Base-by-base conservation (phyloP, 75 land plant species). In the Sequoia sempervirens region DNA sequence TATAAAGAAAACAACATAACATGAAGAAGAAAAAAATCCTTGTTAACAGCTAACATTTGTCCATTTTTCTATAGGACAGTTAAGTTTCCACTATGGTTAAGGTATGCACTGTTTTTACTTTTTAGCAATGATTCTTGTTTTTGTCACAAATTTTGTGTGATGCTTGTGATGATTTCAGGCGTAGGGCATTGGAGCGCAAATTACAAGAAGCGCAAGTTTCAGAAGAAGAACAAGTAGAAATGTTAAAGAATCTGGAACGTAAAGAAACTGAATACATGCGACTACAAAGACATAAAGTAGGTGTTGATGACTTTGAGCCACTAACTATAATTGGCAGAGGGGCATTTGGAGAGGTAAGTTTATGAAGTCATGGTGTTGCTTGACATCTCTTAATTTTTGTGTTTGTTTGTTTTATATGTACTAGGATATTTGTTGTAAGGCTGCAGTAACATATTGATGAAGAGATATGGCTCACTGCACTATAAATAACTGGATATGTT, bases 271-370 rank as follows among this genome's bases (percentile, higher is more conserved):
- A 95, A 82, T 94, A 88, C 61, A 93, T 95, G 97, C 88, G 95
- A 50, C 41, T 92, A 79, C 97, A 95, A 82, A 87, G 97, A 66
- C 95, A 92, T 80, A 93, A 94, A 87, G 81, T 95, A 79, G 94
- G 95, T 81, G 92, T 95, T 82, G 97, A 95, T 88, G 97, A 95
- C 83, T 95, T 95, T 89, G 97, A 95, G 72, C 92, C 89, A 73
- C 83, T 95, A 73, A 93, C 91, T 38, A 88, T 95, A 5, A 95
- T 95, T 88, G 97, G 97, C 2, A 89, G 90, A 88, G 97, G 97
- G 64, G 95, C 97, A 46, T 93, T 93, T 83, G 95, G 93, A 30
- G 97, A 95, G 95, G 97, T 95, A 90, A 30, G 54, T 11, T 4
- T 36, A 79, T 54, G 43, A 40, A 78, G 80, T 43, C 32, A n/a